phyloP scores from a whole-genome alignment of 768 basidiomycete species.

The Trametes coccinea region DNA sequence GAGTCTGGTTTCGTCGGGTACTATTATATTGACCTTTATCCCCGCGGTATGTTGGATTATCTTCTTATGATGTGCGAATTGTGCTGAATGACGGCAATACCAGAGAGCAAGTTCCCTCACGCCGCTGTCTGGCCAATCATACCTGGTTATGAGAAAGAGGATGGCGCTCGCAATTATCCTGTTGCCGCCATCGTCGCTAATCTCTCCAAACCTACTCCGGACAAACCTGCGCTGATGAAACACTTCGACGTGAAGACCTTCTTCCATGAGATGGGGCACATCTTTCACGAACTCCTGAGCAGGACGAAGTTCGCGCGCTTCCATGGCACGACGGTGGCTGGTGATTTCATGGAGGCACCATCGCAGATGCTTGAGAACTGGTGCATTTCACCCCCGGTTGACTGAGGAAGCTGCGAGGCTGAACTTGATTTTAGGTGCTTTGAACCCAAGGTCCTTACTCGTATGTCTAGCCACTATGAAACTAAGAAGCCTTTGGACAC shows the following conservation, averaged over 20 bases:
- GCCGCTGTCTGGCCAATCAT: slow-evolving; percentile 83
- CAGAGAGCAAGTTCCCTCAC: slow-evolving; percentile 79
- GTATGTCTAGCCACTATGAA: slow-evolving; percentile 81
- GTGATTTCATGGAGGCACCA: slow-evolving; percentile 87
- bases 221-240: slow-evolving; percentile 79
- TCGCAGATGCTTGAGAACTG: slow-evolving; percentile 94
- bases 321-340: slow-evolving; percentile 62
- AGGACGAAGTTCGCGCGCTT: slow-evolving; percentile 74
- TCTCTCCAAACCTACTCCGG: slow-evolving; percentile 79
- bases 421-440: slow-evolving; percentile 54
- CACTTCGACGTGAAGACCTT: slow-evolving; percentile 88
- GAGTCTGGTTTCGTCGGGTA: slow-evolving; percentile 79
- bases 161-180: slow-evolving; percentile 69
- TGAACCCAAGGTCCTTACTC: slow-evolving; percentile 73
- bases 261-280: slow-evolving; percentile 83
- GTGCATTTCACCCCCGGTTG: slow-evolving; percentile 35
- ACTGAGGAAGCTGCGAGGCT: background rate
- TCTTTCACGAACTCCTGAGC: slow-evolving; percentile 57
- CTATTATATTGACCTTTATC: slow-evolving; percentile 86
- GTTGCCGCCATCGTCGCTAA: slow-evolving; percentile 88
- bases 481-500: slow-evolving; percentile 67
- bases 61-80: background rate
- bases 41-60: slow-evolving; percentile 53
- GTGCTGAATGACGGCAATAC: background rate
- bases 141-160: slow-evolving; percentile 56